A percentile compares a stretch with the other conserved stretches of the same genome.
These are phyloP conservation scores for Cardamine chenopodiifolia DNA, from an alignment of 345 rosid genomes.

Conservation along the genomic window DNA sequence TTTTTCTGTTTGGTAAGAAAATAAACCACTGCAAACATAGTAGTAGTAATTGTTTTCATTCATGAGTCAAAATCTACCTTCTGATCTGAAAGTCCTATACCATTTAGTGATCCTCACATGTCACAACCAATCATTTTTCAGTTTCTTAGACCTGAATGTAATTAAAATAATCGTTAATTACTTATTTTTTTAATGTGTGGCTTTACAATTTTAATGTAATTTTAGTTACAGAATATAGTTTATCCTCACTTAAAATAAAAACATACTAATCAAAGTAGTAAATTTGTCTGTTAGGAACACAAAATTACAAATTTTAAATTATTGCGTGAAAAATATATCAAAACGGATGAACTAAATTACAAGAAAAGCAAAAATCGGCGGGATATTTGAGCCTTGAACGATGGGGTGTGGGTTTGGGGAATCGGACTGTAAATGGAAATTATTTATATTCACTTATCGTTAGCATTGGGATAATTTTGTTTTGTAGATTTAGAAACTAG, in stretches of 20 bases:
- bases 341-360: neutral
- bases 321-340: neutral
- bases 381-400: conserved; percentile 1
- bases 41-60: conserved; percentile 6
- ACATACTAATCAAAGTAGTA: too few species aligned
- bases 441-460: neutral
- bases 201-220: too few species aligned
- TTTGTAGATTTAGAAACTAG: neutral
- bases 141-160: neutral
- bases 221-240: too few species aligned
- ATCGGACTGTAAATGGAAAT: neutral
- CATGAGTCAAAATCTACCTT: neutral
- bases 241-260: too few species aligned
- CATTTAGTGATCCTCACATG: conserved; percentile 17
- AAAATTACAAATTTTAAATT: too few species aligned
- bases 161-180: neutral
- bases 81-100: conserved; percentile 17
- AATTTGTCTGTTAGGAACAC: too few species aligned
- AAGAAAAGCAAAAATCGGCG: neutral
- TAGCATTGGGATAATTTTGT: neutral
- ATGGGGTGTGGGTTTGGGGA: conserved; percentile 1
- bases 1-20: neutral
- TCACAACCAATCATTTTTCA: neutral
- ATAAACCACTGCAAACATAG: conserved; percentile 18
- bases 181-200: too few species aligned